phyloP scores from a whole-genome alignment of 352 stramenopile species.

The Globisporangium paddicum region DNA sequence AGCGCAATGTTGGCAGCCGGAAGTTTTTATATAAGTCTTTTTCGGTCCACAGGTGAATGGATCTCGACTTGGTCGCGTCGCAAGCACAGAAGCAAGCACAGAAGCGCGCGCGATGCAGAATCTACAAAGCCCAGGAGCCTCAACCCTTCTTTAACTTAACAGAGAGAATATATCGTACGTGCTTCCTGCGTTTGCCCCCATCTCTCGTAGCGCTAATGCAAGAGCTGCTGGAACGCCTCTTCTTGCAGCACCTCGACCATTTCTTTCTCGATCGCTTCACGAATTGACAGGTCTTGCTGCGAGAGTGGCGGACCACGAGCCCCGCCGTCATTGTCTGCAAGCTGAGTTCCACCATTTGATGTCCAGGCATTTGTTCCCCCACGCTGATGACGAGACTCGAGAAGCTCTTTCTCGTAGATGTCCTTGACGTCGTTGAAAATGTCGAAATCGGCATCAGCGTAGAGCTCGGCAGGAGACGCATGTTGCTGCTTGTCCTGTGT shows the following conservation, averaged over 20 bases:
- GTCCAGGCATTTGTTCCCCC: background rate
- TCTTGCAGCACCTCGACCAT: conserved; percentile 28
- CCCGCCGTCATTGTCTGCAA: background rate
- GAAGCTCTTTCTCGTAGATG: conserved; percentile 23
- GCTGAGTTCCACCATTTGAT: conserved; percentile 11
- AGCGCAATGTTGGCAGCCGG: background rate
- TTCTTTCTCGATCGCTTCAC: conserved; percentile 32
- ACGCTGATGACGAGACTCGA: conserved; percentile 7
- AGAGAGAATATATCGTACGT: conserved; percentile 7
- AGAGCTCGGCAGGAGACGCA: background rate
- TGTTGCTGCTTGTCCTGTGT: background rate
- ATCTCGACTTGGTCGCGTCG: conserved; percentile 1
- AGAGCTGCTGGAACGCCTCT: conserved; percentile 10
- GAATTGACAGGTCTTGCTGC: conserved; percentile 18
- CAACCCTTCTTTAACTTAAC: conserved; percentile 7
- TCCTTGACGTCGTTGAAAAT: conserved; percentile 24
- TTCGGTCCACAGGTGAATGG: conserved; percentile 4
- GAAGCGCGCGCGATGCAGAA: conserved; percentile 5
- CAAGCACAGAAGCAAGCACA: background rate
- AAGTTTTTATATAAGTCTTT: conserved; percentile 15
- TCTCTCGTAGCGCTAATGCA: background rate
- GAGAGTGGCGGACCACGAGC: background rate
- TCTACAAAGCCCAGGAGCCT: conserved; percentile 3
- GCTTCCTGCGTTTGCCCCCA: background rate
- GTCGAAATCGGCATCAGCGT: conserved; percentile 10